A percentile compares a stretch with the other conserved stretches of the same genome.
Evolutionary conservation across 352 stramenopile genomes (phyloP).

Genomic region (Globisporangium orthogonon): DNA sequence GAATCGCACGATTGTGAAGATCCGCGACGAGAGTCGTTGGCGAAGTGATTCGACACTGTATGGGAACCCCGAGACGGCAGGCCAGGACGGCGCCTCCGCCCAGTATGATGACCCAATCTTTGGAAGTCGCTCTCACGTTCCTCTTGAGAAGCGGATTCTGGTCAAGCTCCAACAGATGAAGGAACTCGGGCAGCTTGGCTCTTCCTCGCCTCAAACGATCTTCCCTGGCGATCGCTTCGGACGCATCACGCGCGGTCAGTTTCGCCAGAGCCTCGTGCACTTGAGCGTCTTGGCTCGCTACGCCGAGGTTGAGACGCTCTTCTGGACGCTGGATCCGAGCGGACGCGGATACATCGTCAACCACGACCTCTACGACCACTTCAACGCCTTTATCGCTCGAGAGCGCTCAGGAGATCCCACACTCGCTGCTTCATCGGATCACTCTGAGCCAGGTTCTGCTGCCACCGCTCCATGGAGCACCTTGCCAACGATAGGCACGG

Average conservation of each 20-base stretch:
- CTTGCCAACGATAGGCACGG: constrained; percentile 26
- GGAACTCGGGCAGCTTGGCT: constrained; percentile 46
- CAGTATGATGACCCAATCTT: constrained; percentile 31
- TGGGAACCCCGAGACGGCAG: constrained; percentile 11
- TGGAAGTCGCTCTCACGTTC: constrained; percentile 13
- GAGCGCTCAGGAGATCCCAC: neutral
- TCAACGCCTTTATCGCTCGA: constrained; percentile 26
- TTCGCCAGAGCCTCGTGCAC: constrained; percentile 67
- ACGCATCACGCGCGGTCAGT: constrained; percentile 60
- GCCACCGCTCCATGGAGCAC: constrained; percentile 9
- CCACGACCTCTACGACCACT: constrained; percentile 61
- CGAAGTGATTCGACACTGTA: constrained; percentile 36
- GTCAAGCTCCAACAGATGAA: constrained; percentile 57
- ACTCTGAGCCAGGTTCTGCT: neutral
- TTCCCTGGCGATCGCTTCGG: constrained; percentile 72
- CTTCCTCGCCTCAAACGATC: constrained; percentile 42
- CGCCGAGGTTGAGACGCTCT: constrained; percentile 62
- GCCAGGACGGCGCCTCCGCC: constrained; percentile 11
- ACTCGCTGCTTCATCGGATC: neutral
- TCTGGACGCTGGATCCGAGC: constrained; percentile 66
- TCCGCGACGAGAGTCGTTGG: constrained; percentile 58
- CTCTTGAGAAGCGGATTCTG: constrained; percentile 51
- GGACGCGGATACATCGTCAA: constrained; percentile 50
- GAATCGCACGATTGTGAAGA: constrained; percentile 57
- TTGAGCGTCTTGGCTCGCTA: constrained; percentile 54